Evolutionary conservation across 345 rosid genomes (phyloP), one percentile per base, ranked within the genome.

Genomic region (Citrus unshiu): DNA sequence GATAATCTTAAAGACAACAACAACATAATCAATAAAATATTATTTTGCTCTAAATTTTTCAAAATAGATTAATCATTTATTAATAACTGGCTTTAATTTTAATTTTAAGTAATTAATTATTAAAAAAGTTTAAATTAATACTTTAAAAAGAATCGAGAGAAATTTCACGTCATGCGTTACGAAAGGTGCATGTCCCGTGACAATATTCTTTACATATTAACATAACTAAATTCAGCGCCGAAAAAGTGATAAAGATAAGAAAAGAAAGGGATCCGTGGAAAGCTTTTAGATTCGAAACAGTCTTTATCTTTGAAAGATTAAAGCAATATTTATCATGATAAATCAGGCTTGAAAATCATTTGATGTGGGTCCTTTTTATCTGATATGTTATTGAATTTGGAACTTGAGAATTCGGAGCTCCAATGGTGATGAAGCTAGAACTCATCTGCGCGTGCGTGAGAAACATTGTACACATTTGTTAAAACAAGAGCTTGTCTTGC

Each of bases 321-420:
- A 62, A 29, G 2, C 34, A 25, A 25, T 61, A 32, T 61, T 30
- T 62, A 13, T 29, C 37, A 27, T 29, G 37, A 29, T 62, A 6
- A 62, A 62, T 62, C 67, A 62, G 29, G 67, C 32, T n/a, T 40
- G 32, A n/a, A 19, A 43, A 70, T 70, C 58, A 70, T 70, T 70
- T 35, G 35, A 59, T 0, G 54, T 35, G 67, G 46, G 76, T 59
- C 35, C 56, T 24, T 35, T 24, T 35, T 13, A 13, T n/a, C 29
- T 19, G 29, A 72, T 49, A 51, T 24, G 40, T 39, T 9, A 10
- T 27, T 6, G 49, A 69, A 32, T 16, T 22, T 30, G 19, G 32
- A 30, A 60, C 39, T n/a, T 64, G 21, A 63, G 61, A 29, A 70
- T 63, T 14, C 3, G 27, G 12, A 58, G 8, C 62, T 6, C 35